A percentile compares a stretch with the other conserved stretches of the same genome.
Evolutionary conservation across 2,329 filamentous ascomycete species (phyloP).

Genomic region (Fusarium sp.): DNA sequence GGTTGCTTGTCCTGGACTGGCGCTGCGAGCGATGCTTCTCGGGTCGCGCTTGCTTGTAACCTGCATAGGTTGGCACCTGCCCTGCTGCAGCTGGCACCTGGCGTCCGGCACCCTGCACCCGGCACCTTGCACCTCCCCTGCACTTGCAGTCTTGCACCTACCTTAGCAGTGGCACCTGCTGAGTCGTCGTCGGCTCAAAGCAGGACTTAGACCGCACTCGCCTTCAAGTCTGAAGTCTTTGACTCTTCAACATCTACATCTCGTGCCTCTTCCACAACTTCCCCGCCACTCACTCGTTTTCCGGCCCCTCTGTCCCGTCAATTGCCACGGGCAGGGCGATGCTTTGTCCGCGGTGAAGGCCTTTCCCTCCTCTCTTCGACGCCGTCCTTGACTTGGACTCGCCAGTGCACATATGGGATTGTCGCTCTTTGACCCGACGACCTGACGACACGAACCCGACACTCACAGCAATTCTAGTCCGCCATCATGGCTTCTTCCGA

Average conservation of each 20-base stretch:
- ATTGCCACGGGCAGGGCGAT: constrained; percentile 57
- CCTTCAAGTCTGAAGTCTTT: constrained; percentile 48
- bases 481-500: constrained; percentile 55
- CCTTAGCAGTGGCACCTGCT: constrained; percentile 45
- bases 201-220: constrained; percentile 50
- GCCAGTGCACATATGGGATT: constrained; percentile 42
- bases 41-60: constrained; percentile 43
- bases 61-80: constrained; percentile 42
- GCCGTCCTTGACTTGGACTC: constrained; percentile 33
- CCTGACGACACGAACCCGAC: constrained; percentile 32
- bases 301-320: constrained; percentile 45
- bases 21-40: constrained; percentile 35
- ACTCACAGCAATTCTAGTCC: constrained; percentile 49
- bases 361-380: constrained; percentile 39
- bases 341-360: constrained; percentile 56
- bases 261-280: constrained; percentile 43
- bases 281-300: constrained; percentile 48
- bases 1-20: constrained; percentile 39
- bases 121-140: constrained; percentile 42
- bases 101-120: constrained; percentile 44
- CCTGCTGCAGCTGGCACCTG: constrained; percentile 45
- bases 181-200: constrained; percentile 45
- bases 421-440: constrained; percentile 39
- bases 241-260: constrained; percentile 47
- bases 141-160: constrained; percentile 27